Evolutionary conservation across 345 rosid genomes (phyloP), one percentile per base, ranked within the genome.

Genomic region (Raphanus raphanistrum): DNA sequence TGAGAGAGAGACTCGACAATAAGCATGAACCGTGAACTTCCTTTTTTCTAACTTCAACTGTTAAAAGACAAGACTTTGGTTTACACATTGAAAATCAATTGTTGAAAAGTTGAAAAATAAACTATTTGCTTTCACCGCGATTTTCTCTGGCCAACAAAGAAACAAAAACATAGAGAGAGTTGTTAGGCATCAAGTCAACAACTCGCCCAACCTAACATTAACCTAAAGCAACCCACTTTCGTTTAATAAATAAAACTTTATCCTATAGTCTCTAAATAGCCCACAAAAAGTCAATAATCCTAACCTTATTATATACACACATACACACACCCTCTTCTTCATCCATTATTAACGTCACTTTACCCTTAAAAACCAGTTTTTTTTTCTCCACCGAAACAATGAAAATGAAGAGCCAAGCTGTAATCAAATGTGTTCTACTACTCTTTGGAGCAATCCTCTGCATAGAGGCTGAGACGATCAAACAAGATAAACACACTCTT

Each of bases 401-500:
- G 9, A 63, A 70, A 15, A 80, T 75, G 80, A 75, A 75, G 73
- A 66, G 27, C 65, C 73, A 75, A 48, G 72, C 84, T 79, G 52
- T 84, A 71, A 64, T 86, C 79, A 74, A 62, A 60, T 41, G n/a
- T 41, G 55, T n/a, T 50, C 2, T 50, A 50, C 10, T 73, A 55
- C 68, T 85, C 61, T 6, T 82, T 21, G 92, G 84, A 75, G 75
- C 72, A 58, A 62, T 84, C 81, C 7, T 75, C 79, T 88, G 86
- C 58, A 85, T 81, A 36, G 87, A 86, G 41, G 85, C 86, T n/a
- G 89, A 85, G 71, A 79, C 82, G 0, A 74, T 41, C 72, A 79
- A 45, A 55, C 62, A 74, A 83, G 96, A 91, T 71, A 88, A 83
- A 82, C 82, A 81, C 70, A 91, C 94, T 27, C 85, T 91, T 71